Conservation (phyloP, 1,284 basidiomycete species). For the Polyporus tsugae region DNA sequence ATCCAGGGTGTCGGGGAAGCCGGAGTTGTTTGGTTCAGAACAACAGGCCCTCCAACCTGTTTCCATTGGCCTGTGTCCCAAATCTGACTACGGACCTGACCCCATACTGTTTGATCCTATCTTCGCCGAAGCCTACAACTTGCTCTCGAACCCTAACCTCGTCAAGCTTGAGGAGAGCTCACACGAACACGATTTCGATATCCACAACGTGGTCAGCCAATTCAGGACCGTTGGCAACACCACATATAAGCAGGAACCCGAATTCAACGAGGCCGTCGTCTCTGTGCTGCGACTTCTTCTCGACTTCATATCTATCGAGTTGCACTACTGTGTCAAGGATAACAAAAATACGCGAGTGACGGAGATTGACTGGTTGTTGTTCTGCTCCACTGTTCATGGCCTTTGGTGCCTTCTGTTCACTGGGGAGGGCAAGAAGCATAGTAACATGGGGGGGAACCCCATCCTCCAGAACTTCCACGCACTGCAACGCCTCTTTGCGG, state of each 20-base stretch:
- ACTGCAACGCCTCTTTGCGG: background rate
- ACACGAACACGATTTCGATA: background rate
- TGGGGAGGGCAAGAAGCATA: background rate
- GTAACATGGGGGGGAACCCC: background rate
- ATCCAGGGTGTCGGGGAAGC: no score
- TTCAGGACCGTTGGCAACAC: background rate
- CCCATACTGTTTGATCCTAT: background rate
- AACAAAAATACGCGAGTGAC: no score
- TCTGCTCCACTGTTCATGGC: background rate
- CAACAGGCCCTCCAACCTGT: no score
- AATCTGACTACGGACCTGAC: background rate
- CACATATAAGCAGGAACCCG: background rate
- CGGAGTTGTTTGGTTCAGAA: no score
- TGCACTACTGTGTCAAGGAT: background rate
- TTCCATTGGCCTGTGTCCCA: no score
- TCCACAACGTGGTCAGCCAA: background rate
- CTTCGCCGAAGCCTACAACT: background rate
- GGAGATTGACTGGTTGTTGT: background rate
- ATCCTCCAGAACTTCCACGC: background rate
- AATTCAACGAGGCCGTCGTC: background rate
- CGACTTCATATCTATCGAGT: background rate
- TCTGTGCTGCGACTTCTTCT: background rate
- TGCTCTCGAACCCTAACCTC: background rate
- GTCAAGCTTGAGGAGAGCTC: background rate
- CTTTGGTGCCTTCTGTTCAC: background rate